Conservation (phyloP, 176 grass and related monocot species). For the Secale cereale region DNA sequence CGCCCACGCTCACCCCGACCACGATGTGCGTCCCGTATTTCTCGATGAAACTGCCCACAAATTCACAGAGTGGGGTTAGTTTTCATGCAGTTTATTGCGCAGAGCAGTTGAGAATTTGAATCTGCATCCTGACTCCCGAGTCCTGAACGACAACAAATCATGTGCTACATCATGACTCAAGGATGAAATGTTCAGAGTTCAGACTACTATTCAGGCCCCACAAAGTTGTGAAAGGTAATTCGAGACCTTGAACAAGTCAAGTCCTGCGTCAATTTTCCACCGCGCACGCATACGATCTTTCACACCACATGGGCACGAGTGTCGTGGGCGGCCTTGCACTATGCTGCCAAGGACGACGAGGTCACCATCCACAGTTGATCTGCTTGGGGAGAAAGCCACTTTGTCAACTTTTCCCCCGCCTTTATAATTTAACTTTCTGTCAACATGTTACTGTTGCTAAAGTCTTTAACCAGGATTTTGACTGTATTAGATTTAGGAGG, state of each 20-base stretch:
- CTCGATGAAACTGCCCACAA: conserved; percentile 61
- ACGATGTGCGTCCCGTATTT: conserved; percentile 83
- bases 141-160: not conserved
- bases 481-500: too few relatives aligned
- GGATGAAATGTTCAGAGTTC: not conserved
- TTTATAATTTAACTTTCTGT: too few relatives aligned
- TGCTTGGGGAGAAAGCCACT: too few relatives aligned
- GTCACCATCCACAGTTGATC: not conserved
- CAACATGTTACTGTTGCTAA: too few relatives aligned
- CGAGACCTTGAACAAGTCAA: conserved; percentile 22
- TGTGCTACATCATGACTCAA: not conserved
- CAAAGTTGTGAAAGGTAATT: not conserved
- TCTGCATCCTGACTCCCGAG: not conserved
- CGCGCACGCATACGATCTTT: not conserved
- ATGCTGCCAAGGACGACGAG: not conserved
- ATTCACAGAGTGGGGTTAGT: not conserved
- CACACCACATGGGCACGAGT: conserved; percentile 17
- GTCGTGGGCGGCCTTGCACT: not conserved
- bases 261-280: not conserved
- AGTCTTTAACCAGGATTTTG: too few relatives aligned
- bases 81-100: not conserved
- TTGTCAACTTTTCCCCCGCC: too few relatives aligned
- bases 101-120: not conserved
- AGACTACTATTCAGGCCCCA: not conserved
- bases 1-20: conserved; percentile 78